Percentiles rank a stretch among this genome's conserved stretches.
These are phyloP conservation scores for Saturnispora zaruensis DNA, from an alignment of 805 yeast species.

Conservation along the genomic window DNA sequence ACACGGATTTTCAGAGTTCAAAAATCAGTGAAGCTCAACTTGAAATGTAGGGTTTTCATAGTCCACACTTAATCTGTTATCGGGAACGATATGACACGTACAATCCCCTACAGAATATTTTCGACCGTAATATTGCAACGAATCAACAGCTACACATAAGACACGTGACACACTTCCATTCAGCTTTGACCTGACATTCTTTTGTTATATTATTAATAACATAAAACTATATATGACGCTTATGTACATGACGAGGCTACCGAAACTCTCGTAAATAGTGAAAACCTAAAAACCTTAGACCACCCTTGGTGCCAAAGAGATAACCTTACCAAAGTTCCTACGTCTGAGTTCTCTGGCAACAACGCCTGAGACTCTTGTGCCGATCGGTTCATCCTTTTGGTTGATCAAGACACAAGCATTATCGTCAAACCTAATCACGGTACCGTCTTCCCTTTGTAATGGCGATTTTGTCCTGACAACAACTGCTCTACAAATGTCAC, in stretches of 20 bases:
- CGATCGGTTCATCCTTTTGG: constrained; percentile 85
- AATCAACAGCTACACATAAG: too few species aligned
- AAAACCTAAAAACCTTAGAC: constrained; percentile 28
- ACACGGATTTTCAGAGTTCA: too few species aligned
- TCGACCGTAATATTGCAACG: too few species aligned
- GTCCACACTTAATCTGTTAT: too few species aligned
- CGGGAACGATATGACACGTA: too few species aligned
- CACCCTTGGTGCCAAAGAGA: constrained; percentile 84
- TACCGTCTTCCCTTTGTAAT: constrained; percentile 75
- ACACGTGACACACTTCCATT: too few species aligned
- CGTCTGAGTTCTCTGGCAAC: constrained; percentile 88
- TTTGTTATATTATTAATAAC: too few species aligned
- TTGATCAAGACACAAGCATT: constrained; percentile 94
- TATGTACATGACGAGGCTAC: constrained; percentile 1
- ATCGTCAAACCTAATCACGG: constrained; percentile 82
- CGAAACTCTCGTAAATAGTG: not conserved
- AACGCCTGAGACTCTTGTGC: constrained; percentile 83
- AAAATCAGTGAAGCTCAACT: too few species aligned
- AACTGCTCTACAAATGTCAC: constrained; percentile 93
- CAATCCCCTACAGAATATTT: too few species aligned
- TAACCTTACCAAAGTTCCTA: constrained; percentile 75
- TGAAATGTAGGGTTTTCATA: too few species aligned
- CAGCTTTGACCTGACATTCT: too few species aligned
- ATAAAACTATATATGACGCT: not conserved
- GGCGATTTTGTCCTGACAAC: constrained; percentile 80